A percentile compares a stretch with the other conserved stretches of the same genome.
Evolutionary conservation across 148 eudicot genomes (phyloP).

Genomic region (Rhododendron griersonianum): DNA sequence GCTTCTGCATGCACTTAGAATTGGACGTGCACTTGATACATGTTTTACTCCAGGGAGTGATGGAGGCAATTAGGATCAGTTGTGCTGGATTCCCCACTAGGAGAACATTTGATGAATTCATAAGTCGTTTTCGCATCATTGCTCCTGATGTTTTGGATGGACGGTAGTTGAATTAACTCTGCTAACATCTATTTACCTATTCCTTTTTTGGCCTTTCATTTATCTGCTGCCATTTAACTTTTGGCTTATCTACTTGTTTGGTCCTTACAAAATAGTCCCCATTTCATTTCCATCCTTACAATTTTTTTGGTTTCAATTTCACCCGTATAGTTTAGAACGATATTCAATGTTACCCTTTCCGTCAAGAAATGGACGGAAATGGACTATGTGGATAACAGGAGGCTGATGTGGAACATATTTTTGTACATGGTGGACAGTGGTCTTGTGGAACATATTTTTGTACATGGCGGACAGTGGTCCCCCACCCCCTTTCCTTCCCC

Average conservation of each 20-base stretch:
- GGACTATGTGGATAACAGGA: no score
- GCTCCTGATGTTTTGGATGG: conserved; percentile 62
- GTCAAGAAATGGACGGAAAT: no score
- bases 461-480: no score
- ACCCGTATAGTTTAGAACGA: no score
- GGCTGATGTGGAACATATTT: no score
- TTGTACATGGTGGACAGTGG: no score
- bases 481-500: no score
- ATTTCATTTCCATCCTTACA: no score
- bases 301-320: no score
- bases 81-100: conserved; percentile 96
- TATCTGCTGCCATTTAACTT: not conserved
- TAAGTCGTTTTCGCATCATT: conserved; percentile 68
- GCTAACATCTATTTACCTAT: not conserved
- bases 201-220: not conserved
- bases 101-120: conserved; percentile 70
- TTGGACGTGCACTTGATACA: conserved; percentile 7
- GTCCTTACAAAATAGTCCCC: no score
- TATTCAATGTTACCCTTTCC: no score
- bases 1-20: not conserved
- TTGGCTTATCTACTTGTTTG: not conserved
- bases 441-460: no score
- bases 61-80: conserved; percentile 99
- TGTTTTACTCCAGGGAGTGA: conserved; percentile 66
- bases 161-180: conserved; percentile 42